Base-by-base conservation (phyloP, 2,329 filamentous ascomycete genomes). In the Ophiostoma triangulosporum region DNA sequence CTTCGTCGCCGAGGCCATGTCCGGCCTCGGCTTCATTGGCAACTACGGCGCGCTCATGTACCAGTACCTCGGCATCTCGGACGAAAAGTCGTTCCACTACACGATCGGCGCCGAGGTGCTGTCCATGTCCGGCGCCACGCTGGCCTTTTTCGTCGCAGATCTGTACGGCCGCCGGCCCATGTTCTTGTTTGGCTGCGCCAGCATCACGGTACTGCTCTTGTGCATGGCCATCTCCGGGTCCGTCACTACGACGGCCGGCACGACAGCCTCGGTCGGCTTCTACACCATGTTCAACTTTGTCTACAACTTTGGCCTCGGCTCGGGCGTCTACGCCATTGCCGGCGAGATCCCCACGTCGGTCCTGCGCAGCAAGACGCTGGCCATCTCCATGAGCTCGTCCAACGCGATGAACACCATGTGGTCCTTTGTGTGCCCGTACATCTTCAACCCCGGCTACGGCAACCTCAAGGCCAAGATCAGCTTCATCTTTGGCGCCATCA, bases 121-220 rank as follows among this genome's bases (percentile, higher is more conserved):
- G 6, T 69, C 66, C 1, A 62, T 70, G 22, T 45, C 67, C 3
- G 70, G 70, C 15, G 70, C 69, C 43, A 57, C 70, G 40, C 64
- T 67, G 56, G 48, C 54, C 15, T 38, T 53, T 7, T 26, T 56
- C 1, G 24, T 56, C 1, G n/a, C 24, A 2, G 54, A 56, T 24
- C 38, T 50, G n/a, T 43, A 48, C 20, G 55, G 55, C 22, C 55
- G 55, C 11, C 48, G 55, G 3, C 35, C 49, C 35, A 54, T 45
- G 20, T 54, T 50, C 24, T 7, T 56, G n/a, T 8, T 14, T 1
- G 55, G 55, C 31, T 54, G 52, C n/a, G 17, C 40, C 17, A 33
- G 20, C 20, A 15, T 53, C n/a, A 20, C 67, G 2, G 56, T 69
- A 58, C 56, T 76, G 60, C 56, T 58, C 31, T 22, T 58, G 5